These are phyloP conservation scores for Rhytidhysteron rufulum DNA, from an alignment of 2,329 filamentous ascomycete species.

Conservation along the genomic window DNA sequence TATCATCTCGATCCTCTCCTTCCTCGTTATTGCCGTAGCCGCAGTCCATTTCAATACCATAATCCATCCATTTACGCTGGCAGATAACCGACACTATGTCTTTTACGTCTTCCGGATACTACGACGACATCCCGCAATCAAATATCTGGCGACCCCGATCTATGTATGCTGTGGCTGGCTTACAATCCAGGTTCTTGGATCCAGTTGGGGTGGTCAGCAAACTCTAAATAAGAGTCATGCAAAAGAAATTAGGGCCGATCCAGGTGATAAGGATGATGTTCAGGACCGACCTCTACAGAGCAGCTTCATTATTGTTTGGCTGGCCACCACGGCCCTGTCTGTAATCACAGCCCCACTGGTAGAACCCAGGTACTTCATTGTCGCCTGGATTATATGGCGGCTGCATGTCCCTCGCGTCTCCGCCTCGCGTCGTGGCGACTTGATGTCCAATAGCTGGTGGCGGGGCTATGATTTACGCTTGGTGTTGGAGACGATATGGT, in stretches of 20 bases:
- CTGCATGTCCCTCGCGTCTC: conserved; percentile 61
- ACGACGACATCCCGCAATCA: conserved; percentile 58
- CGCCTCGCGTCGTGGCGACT: conserved; percentile 15
- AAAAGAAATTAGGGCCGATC: too few relatives aligned
- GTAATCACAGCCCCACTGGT: conserved; percentile 87
- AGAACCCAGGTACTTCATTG: conserved; percentile 92
- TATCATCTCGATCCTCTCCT: conserved; percentile 28
- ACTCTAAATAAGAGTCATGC: conserved; percentile 1
- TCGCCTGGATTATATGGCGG: conserved; percentile 92
- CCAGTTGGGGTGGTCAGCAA: conserved; percentile 1
- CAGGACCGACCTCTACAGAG: conserved; percentile 15
- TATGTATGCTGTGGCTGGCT: conserved; percentile 71
- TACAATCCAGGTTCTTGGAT: conserved; percentile 59
- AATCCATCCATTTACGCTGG: conserved; percentile 90
- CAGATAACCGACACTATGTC: conserved; percentile 94
- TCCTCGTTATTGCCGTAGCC: conserved; percentile 37
- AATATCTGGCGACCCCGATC: conserved; percentile 63
- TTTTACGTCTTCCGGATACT: conserved; percentile 94
- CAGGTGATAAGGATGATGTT: conserved; percentile 5
- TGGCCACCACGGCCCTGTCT: conserved; percentile 70
- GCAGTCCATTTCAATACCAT: conserved; percentile 81
- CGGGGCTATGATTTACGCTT: conserved; percentile 38
- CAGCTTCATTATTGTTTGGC: conserved; percentile 56
- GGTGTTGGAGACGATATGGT: conserved; percentile 67
- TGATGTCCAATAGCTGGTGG: not conserved